Base-by-base conservation (phyloP, 257 asterid genomes). In the Anisodus tanguticus region DNA sequence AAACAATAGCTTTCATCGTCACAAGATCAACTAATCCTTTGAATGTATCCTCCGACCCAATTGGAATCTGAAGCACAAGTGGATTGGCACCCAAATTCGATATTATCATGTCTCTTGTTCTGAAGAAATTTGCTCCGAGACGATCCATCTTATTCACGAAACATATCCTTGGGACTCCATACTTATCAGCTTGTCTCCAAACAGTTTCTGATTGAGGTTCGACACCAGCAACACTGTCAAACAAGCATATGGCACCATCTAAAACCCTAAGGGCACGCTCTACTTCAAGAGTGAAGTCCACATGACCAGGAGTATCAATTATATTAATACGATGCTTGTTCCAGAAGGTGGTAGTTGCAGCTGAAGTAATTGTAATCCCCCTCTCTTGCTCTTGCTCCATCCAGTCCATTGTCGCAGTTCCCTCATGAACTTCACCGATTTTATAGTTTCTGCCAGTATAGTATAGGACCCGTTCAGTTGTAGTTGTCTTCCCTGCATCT, bases 361-460 rank as follows among this genome's bases (percentile, higher is more conserved):
- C 98, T 51, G 99, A 96, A 16, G 99, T 96, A 78, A 96, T 96
- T 54, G 98, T 94, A 45, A 96, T 96, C 67, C 99, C 98, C 86
- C 99, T 88, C 88, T 96, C 99, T 82, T 96, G 99, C 85, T 96
- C 99, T 86, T 94, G 99, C 90, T 96, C 99, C 99, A 96, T 96
- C 99, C 99, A 96, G 88, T 96, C 99, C 98, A 96, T 96, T 1
- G 99, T 94, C 81, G 99, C 98, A 39, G 99, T 96, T 67, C 99
- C 98, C 84, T 94, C 99, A 15, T 96, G 99, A 60, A 96, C 99
- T 87, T 96, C 99, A 17, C 99, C 99, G 8, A 96, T 94, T 89
- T 96, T 96, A 92, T 96, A 96, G 91, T 92, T 96, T 88, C 93
- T 86, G 17, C 99, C 99, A 2, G 99, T 96, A 82, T 96, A 94